Evolutionary conservation across 75 land plant species (phyloP), one percentile per base, ranked within the genome.

Genomic region (Adiantum capillusveneris): DNA sequence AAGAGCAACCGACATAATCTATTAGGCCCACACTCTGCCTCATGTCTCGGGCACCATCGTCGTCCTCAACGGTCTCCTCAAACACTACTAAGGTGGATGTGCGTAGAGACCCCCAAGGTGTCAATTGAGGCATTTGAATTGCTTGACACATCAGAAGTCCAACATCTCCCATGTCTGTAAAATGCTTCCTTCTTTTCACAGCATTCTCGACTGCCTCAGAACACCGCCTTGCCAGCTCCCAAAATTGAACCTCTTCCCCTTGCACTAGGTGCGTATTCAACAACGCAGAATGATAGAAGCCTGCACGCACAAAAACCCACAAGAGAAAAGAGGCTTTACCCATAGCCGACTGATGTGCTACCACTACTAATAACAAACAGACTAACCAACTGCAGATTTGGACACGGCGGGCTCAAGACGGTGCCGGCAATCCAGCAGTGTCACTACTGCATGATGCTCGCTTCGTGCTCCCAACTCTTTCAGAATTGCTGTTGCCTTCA

Each of bases 141-240:
- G 95, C 96, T 66, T 81, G 93, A 60, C 76, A 81, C 96, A 94
- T 94, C 21, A 94, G 85, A 68, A 73, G 86, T 71, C 85, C 88
- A 31, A 94, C 75, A 48, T 94, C 96, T 2, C 78, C 70, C 81
- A 94, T 86, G 73, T 94, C 98, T 11, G 81, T 65, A 64, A 89
- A 90, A 62, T 93, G 96, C 66, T 93, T 93, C 53, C 83, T 64
- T 41, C 49, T 62, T 30, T 59, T 68, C 55, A 77, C 77, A 13
- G 90, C 75, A 31, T 71, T 75, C 19, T 72, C 67, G 20, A 77
- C 70, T 21, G 98, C 57, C 0, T 56, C 52, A 53, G 81, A 76
- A 71, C 74, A 71, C 61, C 78, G 71, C 29, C 51, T 67, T 31
- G 90, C 89, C 52, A 89, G 58, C 46, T 89, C 98, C 98, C 96